These are phyloP conservation scores for Triadica sebifera DNA, from an alignment of 345 rosid genomes.

Conservation along the genomic window DNA sequence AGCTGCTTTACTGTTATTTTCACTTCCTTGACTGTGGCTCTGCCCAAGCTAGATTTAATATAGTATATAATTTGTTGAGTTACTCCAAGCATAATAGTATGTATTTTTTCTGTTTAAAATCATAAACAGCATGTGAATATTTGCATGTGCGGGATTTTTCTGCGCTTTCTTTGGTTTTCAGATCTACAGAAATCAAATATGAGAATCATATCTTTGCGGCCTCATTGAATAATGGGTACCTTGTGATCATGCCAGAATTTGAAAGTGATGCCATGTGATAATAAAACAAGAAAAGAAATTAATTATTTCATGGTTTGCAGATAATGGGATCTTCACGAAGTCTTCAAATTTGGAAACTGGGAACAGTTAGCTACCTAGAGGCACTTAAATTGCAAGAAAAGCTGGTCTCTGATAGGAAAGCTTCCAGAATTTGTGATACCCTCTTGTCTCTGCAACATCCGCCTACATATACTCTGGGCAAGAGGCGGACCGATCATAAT, in stretches of 20 bases:
- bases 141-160: not conserved
- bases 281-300: not conserved
- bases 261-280: conserved; percentile 3
- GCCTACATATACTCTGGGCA: conserved; percentile 81
- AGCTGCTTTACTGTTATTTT: too few species aligned
- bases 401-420: conserved; percentile 55
- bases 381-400: conserved; percentile 83
- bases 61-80: too few species aligned
- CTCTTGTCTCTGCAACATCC: conserved; percentile 81
- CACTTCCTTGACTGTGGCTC: too few species aligned
- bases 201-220: not conserved
- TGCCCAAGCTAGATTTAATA: too few species aligned
- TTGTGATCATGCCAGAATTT: conserved; percentile 7
- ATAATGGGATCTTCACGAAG: conserved; percentile 56
- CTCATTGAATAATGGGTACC: not conserved
- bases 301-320: conserved; percentile 26
- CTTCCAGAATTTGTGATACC: conserved; percentile 52
- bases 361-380: conserved; percentile 63
- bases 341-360: conserved; percentile 76
- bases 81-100: too few species aligned
- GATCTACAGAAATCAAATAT: not conserved
- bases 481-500: conserved; percentile 74
- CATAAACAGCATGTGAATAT: not conserved
- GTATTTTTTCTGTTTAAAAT: not conserved
- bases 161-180: not conserved